These are phyloP conservation scores for Giardia duodenalis DNA, from an alignment of 208 protist species.

Conservation along the genomic window DNA sequence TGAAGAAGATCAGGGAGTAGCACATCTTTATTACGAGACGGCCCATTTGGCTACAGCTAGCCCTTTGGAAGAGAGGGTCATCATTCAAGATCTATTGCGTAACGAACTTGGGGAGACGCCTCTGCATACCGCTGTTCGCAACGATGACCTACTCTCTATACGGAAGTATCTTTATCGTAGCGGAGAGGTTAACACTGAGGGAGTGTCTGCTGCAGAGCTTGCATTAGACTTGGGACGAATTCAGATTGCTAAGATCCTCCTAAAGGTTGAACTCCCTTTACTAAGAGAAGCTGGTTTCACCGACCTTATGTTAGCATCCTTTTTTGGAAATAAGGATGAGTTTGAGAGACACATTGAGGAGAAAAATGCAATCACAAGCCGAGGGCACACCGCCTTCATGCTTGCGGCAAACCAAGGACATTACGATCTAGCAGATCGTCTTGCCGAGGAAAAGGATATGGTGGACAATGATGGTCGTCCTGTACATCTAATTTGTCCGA, in stretches of 20 bases:
- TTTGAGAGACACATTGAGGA: neutral
- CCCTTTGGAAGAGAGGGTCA: neutral
- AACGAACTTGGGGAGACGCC: neutral
- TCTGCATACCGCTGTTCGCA: neutral
- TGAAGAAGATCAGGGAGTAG: neutral
- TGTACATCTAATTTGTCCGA: neutral
- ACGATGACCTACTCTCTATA: neutral
- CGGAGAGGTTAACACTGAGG: neutral
- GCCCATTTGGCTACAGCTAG: neutral
- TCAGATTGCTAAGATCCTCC: neutral
- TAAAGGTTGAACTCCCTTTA: neutral
- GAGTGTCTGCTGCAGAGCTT: neutral
- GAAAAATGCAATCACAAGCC: neutral
- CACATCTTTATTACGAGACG: neutral
- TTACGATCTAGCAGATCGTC: neutral
- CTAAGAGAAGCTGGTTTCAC: neutral
- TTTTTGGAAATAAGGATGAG: neutral
- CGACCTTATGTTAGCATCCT: neutral
- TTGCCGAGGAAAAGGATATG: neutral
- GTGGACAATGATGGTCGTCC: neutral
- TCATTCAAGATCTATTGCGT: neutral
- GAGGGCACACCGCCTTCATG: neutral
- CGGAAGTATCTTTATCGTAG: neutral
- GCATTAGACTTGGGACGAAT: neutral
- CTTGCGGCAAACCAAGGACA: neutral